Evolutionary conservation across 208 protist genomes (phyloP), one percentile per base, ranked within the genome.

Genomic region (Leishmania braziliensis): DNA sequence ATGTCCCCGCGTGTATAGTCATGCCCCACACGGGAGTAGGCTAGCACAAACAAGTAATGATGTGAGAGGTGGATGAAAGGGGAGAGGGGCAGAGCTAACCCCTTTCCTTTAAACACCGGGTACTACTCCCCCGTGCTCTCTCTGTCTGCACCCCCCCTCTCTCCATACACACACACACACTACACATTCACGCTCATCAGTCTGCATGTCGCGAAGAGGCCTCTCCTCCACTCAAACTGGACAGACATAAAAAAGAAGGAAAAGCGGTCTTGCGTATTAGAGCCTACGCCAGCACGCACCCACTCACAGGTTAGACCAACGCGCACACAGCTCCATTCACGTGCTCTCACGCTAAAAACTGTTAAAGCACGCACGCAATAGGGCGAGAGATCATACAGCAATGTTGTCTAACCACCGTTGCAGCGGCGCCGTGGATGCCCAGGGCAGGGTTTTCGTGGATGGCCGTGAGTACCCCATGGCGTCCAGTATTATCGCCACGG

Each of bases 381-480:
- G 12, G 36, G 2, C 50, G 48, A n/a, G 39, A 70, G 9, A 20
- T 29, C 3, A 2, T 8, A 46, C 36, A 78, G 9, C 43, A 36
- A 89, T 87, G 82, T 39, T 86, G 50, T 77, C 84, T 8, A 56
- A 9, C 0, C 73, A 86, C 71, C 79, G 78, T 69, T 88, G 87
- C 63, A 73, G 71, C 8, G 83, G 87, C 9, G 81, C 72, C 81
- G 83, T 78, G 29, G 85, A 84, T 51, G 66, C 77, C n/a, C 51
- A 92, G 16, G 92, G 90, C 75, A 86, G 90, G 43, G 79, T 97
- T 46, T 83, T 78, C 63, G 92, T 97, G 50, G 90, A 95, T 80
- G 92, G 88, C 63, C 86, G 86, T n/a, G 74, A 78, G 36, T 97
- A 97, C 87, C 92, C 94, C 6, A 96, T 97, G 91, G 94, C 94